Evolutionary conservation across 2,329 filamentous ascomycete species (phyloP).

Genomic region (Paramyrothecium roridum): DNA sequence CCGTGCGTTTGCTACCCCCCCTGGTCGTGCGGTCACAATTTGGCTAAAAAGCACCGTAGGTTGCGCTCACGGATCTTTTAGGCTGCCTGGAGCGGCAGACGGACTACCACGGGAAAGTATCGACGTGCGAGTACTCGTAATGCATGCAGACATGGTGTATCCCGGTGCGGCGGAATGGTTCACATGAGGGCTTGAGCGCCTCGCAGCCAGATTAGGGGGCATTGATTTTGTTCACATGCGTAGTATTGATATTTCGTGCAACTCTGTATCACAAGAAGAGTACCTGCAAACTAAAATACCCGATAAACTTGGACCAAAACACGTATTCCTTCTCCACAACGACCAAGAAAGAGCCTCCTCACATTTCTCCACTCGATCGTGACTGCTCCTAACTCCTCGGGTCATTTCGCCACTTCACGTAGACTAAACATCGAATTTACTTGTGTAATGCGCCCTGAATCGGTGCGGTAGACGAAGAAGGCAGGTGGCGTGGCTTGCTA

Average conservation of each 20-base stretch:
- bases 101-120: neutral
- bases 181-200: neutral
- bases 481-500: neutral
- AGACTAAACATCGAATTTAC: neutral
- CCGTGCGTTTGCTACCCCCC: neutral
- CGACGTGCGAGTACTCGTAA: neutral
- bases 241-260: neutral
- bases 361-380: too few species aligned
- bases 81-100: neutral
- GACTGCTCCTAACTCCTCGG: too few species aligned
- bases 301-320: too few species aligned
- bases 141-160: neutral
- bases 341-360: too few species aligned
- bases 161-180: neutral
- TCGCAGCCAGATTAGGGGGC: neutral
- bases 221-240: neutral
- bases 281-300: too few species aligned
- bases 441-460: neutral
- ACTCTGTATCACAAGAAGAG: too few species aligned
- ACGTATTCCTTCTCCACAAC: too few species aligned
- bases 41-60: neutral
- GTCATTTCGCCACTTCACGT: too few species aligned
- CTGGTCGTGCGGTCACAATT: neutral
- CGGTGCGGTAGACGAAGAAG: neutral
- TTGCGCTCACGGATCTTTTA: neutral